Evolutionary conservation across 2,329 filamentous ascomycete genomes (phyloP).

Genomic region (Metarhizium brunneum): DNA sequence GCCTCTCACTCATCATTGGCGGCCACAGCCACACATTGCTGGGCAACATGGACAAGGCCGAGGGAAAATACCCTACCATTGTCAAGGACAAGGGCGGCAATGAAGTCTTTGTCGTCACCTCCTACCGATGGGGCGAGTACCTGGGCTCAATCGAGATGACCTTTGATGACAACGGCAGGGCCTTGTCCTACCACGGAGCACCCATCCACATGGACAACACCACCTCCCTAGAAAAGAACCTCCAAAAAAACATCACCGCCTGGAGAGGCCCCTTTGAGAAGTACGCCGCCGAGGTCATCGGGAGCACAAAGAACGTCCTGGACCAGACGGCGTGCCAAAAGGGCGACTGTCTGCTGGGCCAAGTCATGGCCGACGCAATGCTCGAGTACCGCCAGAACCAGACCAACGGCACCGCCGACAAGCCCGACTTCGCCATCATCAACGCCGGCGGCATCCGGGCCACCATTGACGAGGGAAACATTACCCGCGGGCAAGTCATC

Average conservation of each 20-base stretch:
- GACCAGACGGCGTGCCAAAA: conserved; percentile 50
- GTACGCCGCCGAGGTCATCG: conserved; percentile 37
- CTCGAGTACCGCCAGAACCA: conserved; percentile 47
- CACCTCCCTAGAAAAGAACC: conserved; percentile 44
- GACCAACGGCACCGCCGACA: conserved; percentile 21
- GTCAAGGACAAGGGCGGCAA: conserved; percentile 50
- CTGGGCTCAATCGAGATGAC: conserved; percentile 58
- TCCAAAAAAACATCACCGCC: conserved; percentile 47
- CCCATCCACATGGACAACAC: conserved; percentile 56
- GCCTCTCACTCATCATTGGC: conserved; percentile 60
- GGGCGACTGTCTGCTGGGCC: conserved; percentile 48
- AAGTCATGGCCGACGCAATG: conserved; percentile 51
- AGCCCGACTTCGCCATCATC: conserved; percentile 47
- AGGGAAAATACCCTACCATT: conserved; percentile 56
- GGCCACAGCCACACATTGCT: conserved; percentile 53
- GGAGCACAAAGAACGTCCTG: conserved; percentile 38
- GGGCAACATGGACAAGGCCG: conserved; percentile 47
- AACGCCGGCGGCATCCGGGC: conserved; percentile 57
- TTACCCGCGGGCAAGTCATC: conserved; percentile 54
- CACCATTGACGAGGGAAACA: conserved; percentile 49
- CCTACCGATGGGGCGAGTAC: conserved; percentile 61
- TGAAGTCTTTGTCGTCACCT: conserved; percentile 60
- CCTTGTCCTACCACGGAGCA: conserved; percentile 52
- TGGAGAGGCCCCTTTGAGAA: conserved; percentile 54
- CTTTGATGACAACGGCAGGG: conserved; percentile 50